These are phyloP conservation scores for Spencermartinsiella europaea DNA, from an alignment of 805 yeast species.

Conservation along the genomic window DNA sequence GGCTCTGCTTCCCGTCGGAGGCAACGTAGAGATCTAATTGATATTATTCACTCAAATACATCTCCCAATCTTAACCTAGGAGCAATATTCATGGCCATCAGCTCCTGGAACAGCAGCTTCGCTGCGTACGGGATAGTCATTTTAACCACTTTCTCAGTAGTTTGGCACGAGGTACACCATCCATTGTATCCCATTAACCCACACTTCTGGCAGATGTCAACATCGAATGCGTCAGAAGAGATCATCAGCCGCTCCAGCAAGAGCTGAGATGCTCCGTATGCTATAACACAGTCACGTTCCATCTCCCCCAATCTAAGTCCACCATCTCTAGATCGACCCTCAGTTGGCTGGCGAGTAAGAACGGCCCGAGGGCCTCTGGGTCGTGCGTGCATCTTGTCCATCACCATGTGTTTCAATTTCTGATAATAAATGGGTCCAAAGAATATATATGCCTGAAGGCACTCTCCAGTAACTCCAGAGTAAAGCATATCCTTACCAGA, in stretches of 20 bases:
- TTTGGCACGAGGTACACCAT: slow-evolving; percentile 96
- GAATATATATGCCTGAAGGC: slow-evolving; percentile 94
- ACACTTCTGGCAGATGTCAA: slow-evolving; percentile 88
- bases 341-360: slow-evolving; percentile 95
- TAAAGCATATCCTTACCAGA: slow-evolving; percentile 97
- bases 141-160: slow-evolving; percentile 76
- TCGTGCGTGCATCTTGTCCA: slow-evolving; percentile 99
- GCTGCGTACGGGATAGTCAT: slow-evolving; percentile 99
- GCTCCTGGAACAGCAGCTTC: slow-evolving; percentile 93
- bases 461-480: slow-evolving; percentile 96
- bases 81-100: slow-evolving; percentile 97
- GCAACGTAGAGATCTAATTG: too few relatives aligned
- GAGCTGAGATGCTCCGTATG: slow-evolving; percentile 96
- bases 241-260: slow-evolving; percentile 91
- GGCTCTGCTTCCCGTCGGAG: too few relatives aligned
- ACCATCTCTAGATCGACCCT: slow-evolving; percentile 98
- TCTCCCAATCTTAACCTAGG: slow-evolving; percentile 89
- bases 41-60: slow-evolving; percentile 43
- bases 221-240: slow-evolving; percentile 96
- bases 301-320: slow-evolving; percentile 98
- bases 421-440: slow-evolving; percentile 98
- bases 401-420: slow-evolving; percentile 96
- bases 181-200: slow-evolving; percentile 97
- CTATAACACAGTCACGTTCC: slow-evolving; percentile 99
- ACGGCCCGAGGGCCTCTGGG: slow-evolving; percentile 99